Evolutionary conservation across 805 yeast genomes (phyloP).

Genomic region (Torulaspora quercuum): DNA sequence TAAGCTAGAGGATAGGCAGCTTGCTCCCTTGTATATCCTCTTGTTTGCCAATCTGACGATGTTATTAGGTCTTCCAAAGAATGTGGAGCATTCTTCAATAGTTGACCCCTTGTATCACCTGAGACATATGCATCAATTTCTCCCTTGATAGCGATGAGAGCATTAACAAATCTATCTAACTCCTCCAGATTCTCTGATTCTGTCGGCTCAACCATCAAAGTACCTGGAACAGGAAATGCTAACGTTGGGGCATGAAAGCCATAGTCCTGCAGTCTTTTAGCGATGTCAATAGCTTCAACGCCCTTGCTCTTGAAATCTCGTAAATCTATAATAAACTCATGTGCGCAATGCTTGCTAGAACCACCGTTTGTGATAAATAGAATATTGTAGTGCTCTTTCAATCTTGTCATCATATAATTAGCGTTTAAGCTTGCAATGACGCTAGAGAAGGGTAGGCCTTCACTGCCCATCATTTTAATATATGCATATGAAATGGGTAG

Average conservation of each 20-base stretch:
- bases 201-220: constrained; percentile 97
- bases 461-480: constrained; percentile 88
- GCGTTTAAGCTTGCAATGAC: constrained; percentile 91
- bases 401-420: constrained; percentile 84
- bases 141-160: constrained; percentile 74
- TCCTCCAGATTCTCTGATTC: constrained; percentile 89
- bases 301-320: constrained; percentile 77
- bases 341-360: constrained; percentile 79
- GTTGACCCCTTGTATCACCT: constrained; percentile 62
- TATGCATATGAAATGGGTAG: constrained; percentile 92
- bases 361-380: constrained; percentile 52
- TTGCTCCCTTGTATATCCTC: constrained; percentile 88
- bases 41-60: constrained; percentile 66
- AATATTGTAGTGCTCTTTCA: constrained; percentile 67
- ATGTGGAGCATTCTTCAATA: constrained; percentile 90
- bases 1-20: constrained; percentile 90
- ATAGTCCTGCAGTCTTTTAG: constrained; percentile 95
- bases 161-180: constrained; percentile 83
- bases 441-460: constrained; percentile 81
- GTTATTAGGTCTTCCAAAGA: constrained; percentile 71
- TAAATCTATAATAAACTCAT: constrained; percentile 90
- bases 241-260: constrained; percentile 99
- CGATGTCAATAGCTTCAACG: constrained; percentile 92
- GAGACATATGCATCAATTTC: constrained; percentile 74
- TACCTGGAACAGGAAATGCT: constrained; percentile 98